These are phyloP conservation scores for Colletotrichum lini DNA, from an alignment of 2,329 filamentous ascomycete genomes.

Conservation along the genomic window DNA sequence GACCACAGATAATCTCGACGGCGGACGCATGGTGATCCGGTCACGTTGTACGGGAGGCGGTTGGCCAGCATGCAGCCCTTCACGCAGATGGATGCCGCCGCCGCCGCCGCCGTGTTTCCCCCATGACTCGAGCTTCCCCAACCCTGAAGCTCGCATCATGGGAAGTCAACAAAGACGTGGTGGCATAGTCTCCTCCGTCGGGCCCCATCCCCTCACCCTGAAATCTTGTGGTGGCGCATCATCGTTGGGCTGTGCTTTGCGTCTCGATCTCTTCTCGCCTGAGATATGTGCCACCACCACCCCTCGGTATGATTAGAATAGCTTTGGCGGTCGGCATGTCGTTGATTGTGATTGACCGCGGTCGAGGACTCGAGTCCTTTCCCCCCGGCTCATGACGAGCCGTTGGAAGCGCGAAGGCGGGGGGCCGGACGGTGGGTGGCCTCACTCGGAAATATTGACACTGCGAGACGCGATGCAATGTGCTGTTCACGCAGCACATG, in stretches of 20 bases:
- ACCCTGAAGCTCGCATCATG: neutral
- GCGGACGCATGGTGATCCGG: neutral
- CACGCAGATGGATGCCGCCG: neutral
- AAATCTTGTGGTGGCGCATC: neutral
- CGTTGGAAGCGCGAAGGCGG: neutral
- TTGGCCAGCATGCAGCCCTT: neutral
- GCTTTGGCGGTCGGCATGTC: conserved; percentile 1
- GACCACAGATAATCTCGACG: neutral
- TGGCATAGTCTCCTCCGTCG: neutral
- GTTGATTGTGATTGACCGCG: neutral
- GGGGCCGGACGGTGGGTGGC: conserved; percentile 7
- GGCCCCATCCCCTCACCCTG: neutral
- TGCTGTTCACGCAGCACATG: neutral
- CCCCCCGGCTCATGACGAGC: neutral
- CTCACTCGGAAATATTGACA: neutral
- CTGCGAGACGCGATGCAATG: neutral
- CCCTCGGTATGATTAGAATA: neutral
- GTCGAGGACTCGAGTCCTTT: too few relatives aligned
- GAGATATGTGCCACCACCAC: conserved; percentile 5
- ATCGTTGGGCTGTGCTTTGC: neutral
- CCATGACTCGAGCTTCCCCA: neutral
- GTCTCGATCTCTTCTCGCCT: conserved; percentile 4
- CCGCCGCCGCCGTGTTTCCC: neutral
- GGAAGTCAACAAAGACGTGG: neutral
- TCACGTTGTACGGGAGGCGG: conserved; percentile 4